Conservation (phyloP, 805 yeast species). For the Lipomyces orientalis region DNA sequence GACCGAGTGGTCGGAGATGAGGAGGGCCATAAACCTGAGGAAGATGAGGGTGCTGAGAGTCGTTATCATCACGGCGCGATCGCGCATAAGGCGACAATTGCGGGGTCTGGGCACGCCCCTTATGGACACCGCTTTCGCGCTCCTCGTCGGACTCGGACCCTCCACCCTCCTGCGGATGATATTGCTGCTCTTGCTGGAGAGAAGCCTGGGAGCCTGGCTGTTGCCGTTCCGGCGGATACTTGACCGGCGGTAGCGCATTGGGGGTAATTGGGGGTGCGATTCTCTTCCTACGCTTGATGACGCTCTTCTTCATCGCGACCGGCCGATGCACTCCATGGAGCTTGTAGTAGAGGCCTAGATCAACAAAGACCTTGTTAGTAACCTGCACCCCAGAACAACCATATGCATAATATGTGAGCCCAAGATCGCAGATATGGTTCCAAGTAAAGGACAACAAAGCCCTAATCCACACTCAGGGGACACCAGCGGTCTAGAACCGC, state of each 20-base stretch:
- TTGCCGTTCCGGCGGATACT: slow-evolving; percentile 11
- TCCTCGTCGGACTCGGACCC: slow-evolving; percentile 23
- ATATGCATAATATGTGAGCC: background rate
- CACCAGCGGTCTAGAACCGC: too few relatives aligned
- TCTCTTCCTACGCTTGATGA: slow-evolving; percentile 77
- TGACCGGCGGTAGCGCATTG: slow-evolving; percentile 27
- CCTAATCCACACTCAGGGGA: background rate
- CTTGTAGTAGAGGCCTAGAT: slow-evolving; percentile 60
- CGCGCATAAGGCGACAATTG: background rate
- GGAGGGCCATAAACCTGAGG: background rate
- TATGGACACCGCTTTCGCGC: background rate
- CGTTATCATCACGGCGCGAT: background rate
- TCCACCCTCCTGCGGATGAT: slow-evolving; percentile 5
- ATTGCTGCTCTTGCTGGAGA: background rate
- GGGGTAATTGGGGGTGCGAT: slow-evolving; percentile 39
- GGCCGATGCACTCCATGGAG: slow-evolving; percentile 82
- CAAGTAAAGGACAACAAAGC: background rate
- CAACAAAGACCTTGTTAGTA: background rate
- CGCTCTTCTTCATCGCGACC: slow-evolving; percentile 69
- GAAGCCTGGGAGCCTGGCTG: background rate
- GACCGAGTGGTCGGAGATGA: background rate
- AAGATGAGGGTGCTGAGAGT: background rate
- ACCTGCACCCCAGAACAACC: background rate
- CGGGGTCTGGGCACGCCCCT: background rate
- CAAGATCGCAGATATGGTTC: background rate